A percentile compares a stretch with the other conserved stretches of the same genome.
These are phyloP conservation scores for Penicillium manginii DNA, from an alignment of 495 filamentous ascomycete genomes.

Conservation along the genomic window DNA sequence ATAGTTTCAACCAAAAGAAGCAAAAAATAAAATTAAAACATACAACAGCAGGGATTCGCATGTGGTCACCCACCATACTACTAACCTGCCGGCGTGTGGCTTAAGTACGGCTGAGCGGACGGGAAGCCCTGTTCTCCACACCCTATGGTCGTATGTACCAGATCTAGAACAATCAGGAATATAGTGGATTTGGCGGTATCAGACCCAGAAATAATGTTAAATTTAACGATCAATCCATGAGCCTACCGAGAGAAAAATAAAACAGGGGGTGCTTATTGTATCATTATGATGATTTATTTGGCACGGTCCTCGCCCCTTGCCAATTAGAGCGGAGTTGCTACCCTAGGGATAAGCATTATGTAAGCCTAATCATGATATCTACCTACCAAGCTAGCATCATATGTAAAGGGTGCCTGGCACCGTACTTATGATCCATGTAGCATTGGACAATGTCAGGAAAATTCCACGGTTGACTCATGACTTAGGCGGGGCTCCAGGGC, in stretches of 20 bases:
- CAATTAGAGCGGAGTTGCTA: neutral
- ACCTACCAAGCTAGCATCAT: no score
- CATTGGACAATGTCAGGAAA: no score
- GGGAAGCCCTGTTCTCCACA: constrained; percentile 5
- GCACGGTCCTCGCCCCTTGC: neutral
- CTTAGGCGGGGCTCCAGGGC: no score
- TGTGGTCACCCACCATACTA: constrained; percentile 6
- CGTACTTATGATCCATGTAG: no score
- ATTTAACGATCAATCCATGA: neutral
- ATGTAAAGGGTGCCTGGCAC: no score
- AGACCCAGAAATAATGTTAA: neutral
- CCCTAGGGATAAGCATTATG: neutral
- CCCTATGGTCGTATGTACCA: neutral
- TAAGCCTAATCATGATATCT: neutral
- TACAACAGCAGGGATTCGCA: constrained; percentile 6
- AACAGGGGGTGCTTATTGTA: neutral
- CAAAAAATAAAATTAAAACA: neutral
- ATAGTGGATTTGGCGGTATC: neutral
- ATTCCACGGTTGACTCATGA: no score
- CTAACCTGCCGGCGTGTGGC: constrained; percentile 5
- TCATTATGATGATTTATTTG: neutral
- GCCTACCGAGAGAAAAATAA: neutral
- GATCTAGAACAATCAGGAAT: neutral
- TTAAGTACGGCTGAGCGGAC: constrained; percentile 5
- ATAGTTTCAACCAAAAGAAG: neutral